Base-by-base conservation (phyloP, 2,329 filamentous ascomycete species). In the Cladobotryum mycophilum region DNA sequence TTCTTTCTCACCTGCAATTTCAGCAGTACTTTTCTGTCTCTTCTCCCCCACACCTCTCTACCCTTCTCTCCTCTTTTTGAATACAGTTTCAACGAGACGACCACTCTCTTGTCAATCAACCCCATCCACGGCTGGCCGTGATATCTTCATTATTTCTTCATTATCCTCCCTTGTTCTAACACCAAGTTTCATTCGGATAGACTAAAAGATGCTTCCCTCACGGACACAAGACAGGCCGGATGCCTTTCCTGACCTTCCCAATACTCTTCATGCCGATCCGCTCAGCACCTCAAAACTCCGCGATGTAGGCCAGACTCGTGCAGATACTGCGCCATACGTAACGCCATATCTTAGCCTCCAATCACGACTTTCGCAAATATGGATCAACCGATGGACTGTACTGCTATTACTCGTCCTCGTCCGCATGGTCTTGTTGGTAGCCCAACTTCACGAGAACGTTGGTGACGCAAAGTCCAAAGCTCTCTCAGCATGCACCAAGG, bases 381-480 rank as follows among this genome's bases (percentile, higher is more conserved):
- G 92, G 90, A 84, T 99, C 73, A 97, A 99, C 75, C 82, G 88
- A 69, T 99, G 93, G 93, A 97, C 93, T 37, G 77, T 97, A 53
- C 78, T 99, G 44, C 77, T 97, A 44, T 69, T 96, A 53, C 82
- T 99, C 48, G 85, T 97, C 50, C 83, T 99, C 47, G 81, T 86
- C 55, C 83, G 91, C 51, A 80, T 92, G 53, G 72, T 99, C 47
- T 75, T 97, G 53, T 82, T 91, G 36, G 80, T 92, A 49, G 77
- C 78, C 49, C 79, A 80, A 60, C 79, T 96, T 56, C 78, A 90
- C 64, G 76, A 82, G 59, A 84, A 91, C 64, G 80, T 97, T 56
- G 81, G 70, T 48, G 82, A 84, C 51, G 92, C 93, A 44, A 86
- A 89, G 67, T 69, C 74, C 50, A 84, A 96, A 74, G 92, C 93